Evolutionary conservation across 2,329 filamentous ascomycete species (phyloP).

Genomic region (Eutypa lata): DNA sequence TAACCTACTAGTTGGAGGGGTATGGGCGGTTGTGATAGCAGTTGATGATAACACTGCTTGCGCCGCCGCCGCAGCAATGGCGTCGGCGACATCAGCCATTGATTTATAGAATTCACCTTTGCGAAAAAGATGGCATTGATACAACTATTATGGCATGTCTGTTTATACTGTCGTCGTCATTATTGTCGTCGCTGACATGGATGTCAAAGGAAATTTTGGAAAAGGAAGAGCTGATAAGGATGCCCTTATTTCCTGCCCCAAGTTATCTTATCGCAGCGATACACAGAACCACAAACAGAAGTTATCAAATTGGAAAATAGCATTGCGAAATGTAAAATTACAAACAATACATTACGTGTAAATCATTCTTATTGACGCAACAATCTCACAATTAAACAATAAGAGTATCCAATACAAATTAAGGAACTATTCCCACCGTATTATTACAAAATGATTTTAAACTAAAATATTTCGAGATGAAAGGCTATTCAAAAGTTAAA

Average conservation of each 20-base stretch:
- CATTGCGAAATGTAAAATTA: background rate
- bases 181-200: background rate
- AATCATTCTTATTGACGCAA: too few relatives aligned
- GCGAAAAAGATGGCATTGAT: constrained; percentile 9
- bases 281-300: constrained; percentile 1
- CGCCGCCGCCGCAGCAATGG: constrained; percentile 26
- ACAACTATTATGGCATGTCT: background rate
- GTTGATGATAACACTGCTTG: background rate
- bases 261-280: constrained; percentile 2
- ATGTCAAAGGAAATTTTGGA: background rate
- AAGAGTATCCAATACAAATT: too few relatives aligned
- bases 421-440: too few relatives aligned
- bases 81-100: constrained; percentile 29
- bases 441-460: too few relatives aligned
- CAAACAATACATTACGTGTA: background rate
- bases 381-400: too few relatives aligned
- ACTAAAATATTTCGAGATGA: too few relatives aligned
- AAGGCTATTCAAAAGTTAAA: too few relatives aligned
- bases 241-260: constrained; percentile 15
- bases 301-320: background rate
- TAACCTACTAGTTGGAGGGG: constrained; percentile 18
- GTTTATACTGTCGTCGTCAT: background rate
- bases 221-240: background rate
- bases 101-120: constrained; percentile 8
- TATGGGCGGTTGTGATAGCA: constrained; percentile 14